Conservation (phyloP, 768 basidiomycete species). For the Agaricus subrufescens region DNA sequence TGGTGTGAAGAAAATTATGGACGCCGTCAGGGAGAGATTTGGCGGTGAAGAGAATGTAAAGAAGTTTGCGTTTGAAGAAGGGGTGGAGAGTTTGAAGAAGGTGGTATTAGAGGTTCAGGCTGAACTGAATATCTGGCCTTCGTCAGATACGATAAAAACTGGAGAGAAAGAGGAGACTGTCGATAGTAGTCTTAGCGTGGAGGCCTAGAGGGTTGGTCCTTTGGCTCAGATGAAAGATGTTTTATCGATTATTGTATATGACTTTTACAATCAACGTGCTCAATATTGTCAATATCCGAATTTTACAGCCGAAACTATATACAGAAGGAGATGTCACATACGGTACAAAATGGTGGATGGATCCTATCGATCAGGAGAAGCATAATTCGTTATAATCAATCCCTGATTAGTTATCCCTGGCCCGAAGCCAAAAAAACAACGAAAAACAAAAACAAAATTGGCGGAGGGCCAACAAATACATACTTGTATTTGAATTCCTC, state of each 20-base stretch:
- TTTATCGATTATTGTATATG: no score
- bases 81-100: conserved; percentile 32
- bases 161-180: not conserved
- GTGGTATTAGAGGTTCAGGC: conserved; percentile 33
- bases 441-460: not conserved
- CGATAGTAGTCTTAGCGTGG: not conserved
- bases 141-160: not conserved
- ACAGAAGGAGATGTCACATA: no score
- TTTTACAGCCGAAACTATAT: no score
- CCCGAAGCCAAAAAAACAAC: not conserved
- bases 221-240: no score
- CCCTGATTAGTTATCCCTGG: not conserved
- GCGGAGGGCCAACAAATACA: conserved; percentile 18
- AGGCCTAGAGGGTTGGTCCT: no score
- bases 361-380: not conserved
- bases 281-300: no score
- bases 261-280: no score
- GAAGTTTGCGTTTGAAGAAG: conserved; percentile 30
- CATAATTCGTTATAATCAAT: not conserved
- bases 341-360: no score
- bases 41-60: conserved; percentile 45
- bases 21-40: conserved; percentile 36
- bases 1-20: conserved; percentile 49
- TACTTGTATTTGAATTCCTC: conserved; percentile 88
- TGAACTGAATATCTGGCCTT: conserved; percentile 19